Evolutionary conservation across 2,329 filamentous ascomycete species (phyloP).

Genomic region (Polytolypa hystricis): DNA sequence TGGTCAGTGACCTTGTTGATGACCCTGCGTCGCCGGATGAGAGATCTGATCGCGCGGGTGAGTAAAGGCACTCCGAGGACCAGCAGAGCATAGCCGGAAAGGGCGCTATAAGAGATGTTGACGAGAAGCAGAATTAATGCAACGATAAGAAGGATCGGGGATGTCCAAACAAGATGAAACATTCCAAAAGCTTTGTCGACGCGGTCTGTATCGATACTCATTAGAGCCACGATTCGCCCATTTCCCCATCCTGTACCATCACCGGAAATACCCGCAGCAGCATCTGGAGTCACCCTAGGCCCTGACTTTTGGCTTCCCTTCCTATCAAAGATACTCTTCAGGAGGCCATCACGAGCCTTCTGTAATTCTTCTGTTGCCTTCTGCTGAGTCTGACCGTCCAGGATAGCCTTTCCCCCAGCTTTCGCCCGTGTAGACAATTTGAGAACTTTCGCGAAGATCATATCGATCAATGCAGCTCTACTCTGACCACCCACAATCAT

Average conservation of each 20-base stretch:
- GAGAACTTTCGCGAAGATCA: slow-evolving; percentile 91
- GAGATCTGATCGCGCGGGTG: slow-evolving; percentile 61
- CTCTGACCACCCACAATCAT: slow-evolving; percentile 84
- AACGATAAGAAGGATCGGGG: slow-evolving; percentile 65
- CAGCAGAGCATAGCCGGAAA: slow-evolving; percentile 77
- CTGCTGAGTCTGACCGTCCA: slow-evolving; percentile 28
- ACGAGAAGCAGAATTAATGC: slow-evolving; percentile 70
- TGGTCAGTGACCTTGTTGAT: slow-evolving; percentile 96
- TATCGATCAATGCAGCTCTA: slow-evolving; percentile 67
- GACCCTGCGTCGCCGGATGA: slow-evolving; percentile 61
- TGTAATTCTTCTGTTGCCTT: slow-evolving; percentile 36
- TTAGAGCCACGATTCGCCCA: slow-evolving; percentile 80
- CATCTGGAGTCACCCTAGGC: slow-evolving; percentile 29
- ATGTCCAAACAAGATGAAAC: slow-evolving; percentile 86
- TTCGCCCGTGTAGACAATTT: slow-evolving; percentile 76
- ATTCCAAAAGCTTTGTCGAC: slow-evolving; percentile 79
- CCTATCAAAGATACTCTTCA: slow-evolving; percentile 25
- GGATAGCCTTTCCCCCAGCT: slow-evolving; percentile 57
- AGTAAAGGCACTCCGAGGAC: slow-evolving; percentile 67
- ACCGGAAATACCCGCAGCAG: slow-evolving; percentile 42
- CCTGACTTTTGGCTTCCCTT: slow-evolving; percentile 23
- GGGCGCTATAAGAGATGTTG: slow-evolving; percentile 80
- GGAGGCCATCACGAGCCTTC: slow-evolving; percentile 32
- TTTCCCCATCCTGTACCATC: slow-evolving; percentile 84
- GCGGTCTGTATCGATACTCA: slow-evolving; percentile 92